Conservation (phyloP, 257 asterid genomes). For the Pogostemon cablin region DNA sequence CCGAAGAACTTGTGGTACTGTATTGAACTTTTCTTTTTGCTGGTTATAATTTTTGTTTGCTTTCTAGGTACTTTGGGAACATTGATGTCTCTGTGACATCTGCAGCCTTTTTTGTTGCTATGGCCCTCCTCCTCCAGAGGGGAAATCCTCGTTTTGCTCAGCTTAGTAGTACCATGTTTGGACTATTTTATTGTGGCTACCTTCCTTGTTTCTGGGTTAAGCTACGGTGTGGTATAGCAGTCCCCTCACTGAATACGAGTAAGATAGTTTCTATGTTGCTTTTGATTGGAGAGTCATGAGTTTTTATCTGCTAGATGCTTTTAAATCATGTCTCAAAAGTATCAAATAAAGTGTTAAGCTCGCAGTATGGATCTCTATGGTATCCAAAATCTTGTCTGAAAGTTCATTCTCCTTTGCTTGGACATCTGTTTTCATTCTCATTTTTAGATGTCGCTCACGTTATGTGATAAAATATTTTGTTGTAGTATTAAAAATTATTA, state of each 20-base stretch:
- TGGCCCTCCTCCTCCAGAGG: constrained; percentile 77
- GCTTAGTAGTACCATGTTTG: constrained; percentile 94
- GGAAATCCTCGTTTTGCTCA: constrained; percentile 94
- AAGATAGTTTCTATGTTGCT: constrained; percentile 39
- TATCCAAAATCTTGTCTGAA: constrained; percentile 20
- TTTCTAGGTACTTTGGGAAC: constrained; percentile 78
- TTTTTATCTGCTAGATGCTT: constrained; percentile 17
- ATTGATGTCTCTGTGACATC: constrained; percentile 90
- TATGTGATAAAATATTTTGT: constrained; percentile 16
- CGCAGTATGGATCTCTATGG: constrained; percentile 16
- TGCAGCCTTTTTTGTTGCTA: constrained; percentile 86
- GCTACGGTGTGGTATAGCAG: constrained; percentile 86
- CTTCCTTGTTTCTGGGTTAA: constrained; percentile 99
- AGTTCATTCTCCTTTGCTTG: constrained; percentile 5
- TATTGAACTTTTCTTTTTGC: constrained; percentile 20
- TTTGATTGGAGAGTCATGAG: constrained; percentile 23
- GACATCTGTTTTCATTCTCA: constrained; percentile 5
- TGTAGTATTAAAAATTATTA: constrained; percentile 8
- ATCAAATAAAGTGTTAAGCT: constrained; percentile 9
- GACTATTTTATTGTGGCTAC: constrained; percentile 93
- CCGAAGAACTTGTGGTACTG: constrained; percentile 6
- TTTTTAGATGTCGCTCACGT: constrained; percentile 6
- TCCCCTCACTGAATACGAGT: constrained; percentile 82
- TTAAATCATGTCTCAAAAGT: constrained; percentile 17
- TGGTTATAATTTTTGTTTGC: constrained; percentile 30